Base-by-base conservation (phyloP, 768 basidiomycete genomes). In the Psilocybe tampanensis region DNA sequence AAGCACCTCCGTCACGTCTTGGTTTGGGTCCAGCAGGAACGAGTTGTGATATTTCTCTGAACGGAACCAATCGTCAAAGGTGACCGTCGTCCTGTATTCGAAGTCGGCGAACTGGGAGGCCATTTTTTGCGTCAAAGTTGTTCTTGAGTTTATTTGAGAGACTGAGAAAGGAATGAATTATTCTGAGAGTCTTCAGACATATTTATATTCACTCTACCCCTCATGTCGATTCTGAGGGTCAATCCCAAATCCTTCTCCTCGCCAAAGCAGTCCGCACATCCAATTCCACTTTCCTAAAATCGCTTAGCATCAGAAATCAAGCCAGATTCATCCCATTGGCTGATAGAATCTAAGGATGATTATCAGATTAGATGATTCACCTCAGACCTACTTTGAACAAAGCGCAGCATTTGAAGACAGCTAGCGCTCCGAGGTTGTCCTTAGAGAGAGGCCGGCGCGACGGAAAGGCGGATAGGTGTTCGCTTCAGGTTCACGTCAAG, bases 41-140 rank as follows among this genome's bases (percentile, higher is more conserved):
- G 29, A 29, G 70, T 83, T 84, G 64, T 84, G 84, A 68, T 82
- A 86, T 9, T 64, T 54, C 63, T 86, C 84, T 2, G 79, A 79
- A 60, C 77, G 74, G 22, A 71, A 64, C 83, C 85, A 87, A 58
- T 77, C 73, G 12, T 76, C 76, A 17, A 49, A 13, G 9, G 48
- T 49, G 29, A 29, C 29, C 19, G 48, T 33, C 26, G 19, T 33
- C 29, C 29, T 15, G 18, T 47, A 15, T 1, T 47, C 12, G 44
- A 26, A 47, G 42, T n/a, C n/a, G n/a, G 42, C 8, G 19, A 44
- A n/a, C 4, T 2, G 18, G 21, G 15, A 44, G 18, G 42, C 42
- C 21, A 19, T 15, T 18, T 18, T 15, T 18, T 18, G 18, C 8
- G 18, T 44, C 9, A 18, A 13, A 4, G 15, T 42, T 42, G 3